Evolutionary conservation across 495 filamentous ascomycete species (phyloP).

Genomic region (Penicillium psychrofluorescens): DNA sequence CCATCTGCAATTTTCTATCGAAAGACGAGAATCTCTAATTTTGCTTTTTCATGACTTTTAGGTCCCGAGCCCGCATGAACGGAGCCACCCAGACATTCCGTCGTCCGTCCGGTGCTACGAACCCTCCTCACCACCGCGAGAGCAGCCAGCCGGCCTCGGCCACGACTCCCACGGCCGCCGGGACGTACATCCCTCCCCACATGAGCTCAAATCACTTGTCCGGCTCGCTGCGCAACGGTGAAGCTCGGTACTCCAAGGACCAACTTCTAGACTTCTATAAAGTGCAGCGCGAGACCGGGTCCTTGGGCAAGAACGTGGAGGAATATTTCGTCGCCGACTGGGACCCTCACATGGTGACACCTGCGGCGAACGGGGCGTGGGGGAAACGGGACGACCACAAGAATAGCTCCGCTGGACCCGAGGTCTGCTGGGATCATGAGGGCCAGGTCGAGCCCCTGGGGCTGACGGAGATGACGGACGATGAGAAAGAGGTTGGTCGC

Average conservation of each 20-base stretch:
- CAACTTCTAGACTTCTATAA: slow-evolving; percentile 73
- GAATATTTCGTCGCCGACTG: slow-evolving; percentile 69
- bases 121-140: slow-evolving; percentile 45
- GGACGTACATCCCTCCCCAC: slow-evolving; percentile 57
- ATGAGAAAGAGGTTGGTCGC: slow-evolving; percentile 67
- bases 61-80: slow-evolving; percentile 63
- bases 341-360: slow-evolving; percentile 63
- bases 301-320: slow-evolving; percentile 53
- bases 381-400: slow-evolving; percentile 65
- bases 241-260: slow-evolving; percentile 72
- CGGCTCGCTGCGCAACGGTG: slow-evolving; percentile 48
- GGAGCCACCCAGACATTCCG: slow-evolving; percentile 82
- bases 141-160: slow-evolving; percentile 40
- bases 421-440: slow-evolving; percentile 82
- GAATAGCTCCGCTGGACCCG: slow-evolving; percentile 57
- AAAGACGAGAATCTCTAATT: slow-evolving; percentile 2
- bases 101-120: slow-evolving; percentile 66
- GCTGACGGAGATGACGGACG: slow-evolving; percentile 67
- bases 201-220: slow-evolving; percentile 43
- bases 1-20: too few relatives aligned
- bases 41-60: slow-evolving; percentile 25
- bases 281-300: slow-evolving; percentile 48
- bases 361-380: slow-evolving; percentile 60
- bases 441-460: slow-evolving; percentile 67
- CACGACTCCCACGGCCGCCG: slow-evolving; percentile 40